These are phyloP conservation scores for Phytophthora ohioensis DNA, from an alignment of 352 stramenopile species.

Conservation along the genomic window DNA sequence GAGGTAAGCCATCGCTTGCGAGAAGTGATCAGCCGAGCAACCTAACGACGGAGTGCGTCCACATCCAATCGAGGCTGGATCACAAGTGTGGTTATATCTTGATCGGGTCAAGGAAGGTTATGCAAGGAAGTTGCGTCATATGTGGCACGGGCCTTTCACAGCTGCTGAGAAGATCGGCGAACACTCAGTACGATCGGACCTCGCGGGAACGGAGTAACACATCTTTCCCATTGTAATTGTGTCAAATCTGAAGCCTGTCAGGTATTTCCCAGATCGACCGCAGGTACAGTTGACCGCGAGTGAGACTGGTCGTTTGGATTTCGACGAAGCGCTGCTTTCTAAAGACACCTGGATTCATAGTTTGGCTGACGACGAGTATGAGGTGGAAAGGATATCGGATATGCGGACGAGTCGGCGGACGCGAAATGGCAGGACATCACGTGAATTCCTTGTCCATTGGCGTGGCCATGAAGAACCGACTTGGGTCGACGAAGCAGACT, in stretches of 20 bases:
- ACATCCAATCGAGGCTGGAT: conserved; percentile 1
- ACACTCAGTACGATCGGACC: conserved; percentile 19
- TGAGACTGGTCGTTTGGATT: no score
- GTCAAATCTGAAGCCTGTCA: conserved; percentile 29
- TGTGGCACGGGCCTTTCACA: conserved; percentile 40
- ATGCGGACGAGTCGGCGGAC: conserved; percentile 19
- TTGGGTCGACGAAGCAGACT: conserved; percentile 16
- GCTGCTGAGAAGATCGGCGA: conserved; percentile 26
- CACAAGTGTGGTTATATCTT: conserved; percentile 12
- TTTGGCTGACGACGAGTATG: not conserved
- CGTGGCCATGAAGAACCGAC: conserved; percentile 15
- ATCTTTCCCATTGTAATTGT: conserved; percentile 13
- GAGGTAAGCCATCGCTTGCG: no score
- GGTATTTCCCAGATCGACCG: not conserved
- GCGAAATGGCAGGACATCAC: not conserved
- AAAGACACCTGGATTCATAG: no score
- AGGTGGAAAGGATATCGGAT: conserved; percentile 24
- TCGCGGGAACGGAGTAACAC: conserved; percentile 3
- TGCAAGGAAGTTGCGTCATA: conserved; percentile 3
- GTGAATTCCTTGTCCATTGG: conserved; percentile 25
- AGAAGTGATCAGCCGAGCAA: not conserved
- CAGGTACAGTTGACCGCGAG: no score
- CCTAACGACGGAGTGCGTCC: conserved; percentile 1
- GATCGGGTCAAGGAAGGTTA: not conserved
- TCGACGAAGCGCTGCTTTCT: no score